Evolutionary conservation across 2,329 filamentous ascomycete species (phyloP).

Genomic region (Onygenales sp.): DNA sequence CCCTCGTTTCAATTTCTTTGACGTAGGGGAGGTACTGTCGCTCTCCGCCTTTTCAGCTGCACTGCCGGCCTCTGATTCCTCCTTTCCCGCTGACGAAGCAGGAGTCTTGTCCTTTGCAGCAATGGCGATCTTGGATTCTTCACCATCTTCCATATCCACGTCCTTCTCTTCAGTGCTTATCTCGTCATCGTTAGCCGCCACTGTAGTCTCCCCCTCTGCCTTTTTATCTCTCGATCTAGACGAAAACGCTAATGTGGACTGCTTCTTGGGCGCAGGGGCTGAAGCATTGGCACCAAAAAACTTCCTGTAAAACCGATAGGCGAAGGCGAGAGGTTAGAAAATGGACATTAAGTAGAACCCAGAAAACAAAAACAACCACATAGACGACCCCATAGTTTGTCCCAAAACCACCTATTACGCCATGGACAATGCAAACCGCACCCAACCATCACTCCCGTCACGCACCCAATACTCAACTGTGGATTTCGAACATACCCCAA

Average conservation of each 20-base stretch:
- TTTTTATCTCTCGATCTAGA: constrained; percentile 40
- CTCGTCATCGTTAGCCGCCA: constrained; percentile 18
- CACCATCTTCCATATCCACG: constrained; percentile 6
- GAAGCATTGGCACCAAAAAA: constrained; percentile 65
- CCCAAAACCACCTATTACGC: neutral
- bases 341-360: neutral
- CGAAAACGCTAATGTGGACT: constrained; percentile 70
- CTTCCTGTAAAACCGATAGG: constrained; percentile 48
- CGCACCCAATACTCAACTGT: constrained; percentile 67
- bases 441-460: constrained; percentile 5
- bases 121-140: neutral
- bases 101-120: constrained; percentile 10
- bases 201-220: constrained; percentile 16
- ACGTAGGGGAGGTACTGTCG: constrained; percentile 8
- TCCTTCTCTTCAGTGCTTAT: constrained; percentile 13
- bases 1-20: constrained; percentile 28
- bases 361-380: neutral
- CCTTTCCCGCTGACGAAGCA: constrained; percentile 5
- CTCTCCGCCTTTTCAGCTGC: constrained; percentile 9
- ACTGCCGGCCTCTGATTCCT: constrained; percentile 9
- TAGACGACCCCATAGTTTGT: neutral
- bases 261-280: constrained; percentile 54
- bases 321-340: constrained; percentile 5
- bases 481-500: constrained; percentile 74
- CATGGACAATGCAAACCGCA: neutral